Percentiles rank a stretch among this genome's conserved stretches.
These are phyloP conservation scores for Vanilla planifolia DNA, from an alignment of 106 monocot species.

Conservation along the genomic window DNA sequence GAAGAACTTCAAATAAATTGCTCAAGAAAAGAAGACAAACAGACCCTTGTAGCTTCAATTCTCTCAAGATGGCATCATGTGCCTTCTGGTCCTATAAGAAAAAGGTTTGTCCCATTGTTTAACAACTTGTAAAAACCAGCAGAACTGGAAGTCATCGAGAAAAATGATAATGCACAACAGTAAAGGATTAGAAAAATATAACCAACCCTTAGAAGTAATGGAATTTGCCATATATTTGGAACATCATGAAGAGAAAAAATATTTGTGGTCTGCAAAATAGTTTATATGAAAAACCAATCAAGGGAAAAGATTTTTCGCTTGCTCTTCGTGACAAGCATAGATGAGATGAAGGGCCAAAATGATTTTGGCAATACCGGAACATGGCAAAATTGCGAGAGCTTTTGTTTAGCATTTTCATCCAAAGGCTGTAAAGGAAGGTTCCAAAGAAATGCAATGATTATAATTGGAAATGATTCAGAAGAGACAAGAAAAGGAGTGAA, in stretches of 20 bases:
- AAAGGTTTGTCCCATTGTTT: too few relatives aligned
- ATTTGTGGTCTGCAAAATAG: conserved; percentile 33
- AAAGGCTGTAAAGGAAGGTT: conserved; percentile 21
- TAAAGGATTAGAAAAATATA: not conserved
- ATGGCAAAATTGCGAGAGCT: conserved; percentile 64
- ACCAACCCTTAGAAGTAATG: conserved; percentile 28
- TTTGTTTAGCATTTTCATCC: conserved; percentile 59
- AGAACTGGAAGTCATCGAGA: too few relatives aligned
- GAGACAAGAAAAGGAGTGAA: not conserved
- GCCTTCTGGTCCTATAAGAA: conserved; percentile 47
- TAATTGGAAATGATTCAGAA: not conserved
- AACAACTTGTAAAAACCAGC: not conserved
- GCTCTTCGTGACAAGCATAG: not conserved
- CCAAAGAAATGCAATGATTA: not conserved
- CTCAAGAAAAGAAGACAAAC: conserved; percentile 7
- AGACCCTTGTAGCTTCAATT: conserved; percentile 41
- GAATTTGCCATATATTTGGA: conserved; percentile 60
- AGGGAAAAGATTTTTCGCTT: not conserved
- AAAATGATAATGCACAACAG: too few relatives aligned
- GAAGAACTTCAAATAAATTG: not conserved
- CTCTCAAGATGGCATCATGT: conserved; percentile 53
- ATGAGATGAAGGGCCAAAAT: not conserved
- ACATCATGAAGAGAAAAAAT: conserved; percentile 65
- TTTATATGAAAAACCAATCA: not conserved
- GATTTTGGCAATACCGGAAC: conserved; percentile 30